These are phyloP conservation scores for Cystofilobasidium bisporidii DNA, from an alignment of 768 basidiomycete species.

Conservation along the genomic window DNA sequence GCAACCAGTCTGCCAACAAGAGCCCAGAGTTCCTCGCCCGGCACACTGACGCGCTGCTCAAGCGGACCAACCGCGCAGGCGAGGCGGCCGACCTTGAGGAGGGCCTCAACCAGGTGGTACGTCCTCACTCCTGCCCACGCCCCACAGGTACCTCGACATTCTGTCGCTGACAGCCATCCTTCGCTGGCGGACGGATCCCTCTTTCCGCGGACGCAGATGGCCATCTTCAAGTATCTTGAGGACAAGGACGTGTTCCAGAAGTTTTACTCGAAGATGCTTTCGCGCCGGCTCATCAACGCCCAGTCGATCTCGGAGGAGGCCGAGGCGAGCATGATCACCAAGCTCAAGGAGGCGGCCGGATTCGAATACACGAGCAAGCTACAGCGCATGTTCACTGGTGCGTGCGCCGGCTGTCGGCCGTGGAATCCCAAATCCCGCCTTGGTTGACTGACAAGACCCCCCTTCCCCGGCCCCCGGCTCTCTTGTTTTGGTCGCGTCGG, in stretches of 20 bases:
- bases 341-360: conserved; percentile 90
- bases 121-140: conserved; percentile 35
- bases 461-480: no score
- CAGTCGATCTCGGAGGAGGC: conserved; percentile 91
- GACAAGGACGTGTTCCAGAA: conserved; percentile 99
- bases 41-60: conserved; percentile 75
- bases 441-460: no score
- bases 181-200: no score
- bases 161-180: background rate
- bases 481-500: no score
- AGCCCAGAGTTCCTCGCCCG: conserved; percentile 88
- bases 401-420: conserved; percentile 25
- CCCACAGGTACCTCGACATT: no score
- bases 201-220: conserved; percentile 55
- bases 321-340: conserved; percentile 95
- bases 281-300: conserved; percentile 80
- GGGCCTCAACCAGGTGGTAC: conserved; percentile 78
- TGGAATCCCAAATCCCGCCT: no score
- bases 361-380: conserved; percentile 95
- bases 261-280: conserved; percentile 90
- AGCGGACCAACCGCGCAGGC: conserved; percentile 90
- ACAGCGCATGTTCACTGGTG: conserved; percentile 92
- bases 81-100: conserved; percentile 86
- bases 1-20: conserved; percentile 60
- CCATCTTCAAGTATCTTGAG: conserved; percentile 93